Evolutionary conservation across 306 rosid genomes (phyloP), one percentile per base, ranked within the genome.

Genomic region (Medicago lupulina): DNA sequence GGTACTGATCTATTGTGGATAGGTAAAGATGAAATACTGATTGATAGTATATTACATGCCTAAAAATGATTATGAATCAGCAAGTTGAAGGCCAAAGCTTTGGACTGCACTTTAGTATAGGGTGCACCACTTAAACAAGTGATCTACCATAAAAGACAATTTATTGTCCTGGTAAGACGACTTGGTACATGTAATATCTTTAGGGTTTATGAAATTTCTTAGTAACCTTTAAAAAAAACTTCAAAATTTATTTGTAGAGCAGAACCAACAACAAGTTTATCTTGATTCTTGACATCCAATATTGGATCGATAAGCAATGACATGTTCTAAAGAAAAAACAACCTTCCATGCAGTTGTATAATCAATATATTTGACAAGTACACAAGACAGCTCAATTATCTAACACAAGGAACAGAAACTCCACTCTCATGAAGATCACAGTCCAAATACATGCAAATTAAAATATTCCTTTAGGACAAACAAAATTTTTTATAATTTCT

Each of bases 371-470:
- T 59, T 53, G 65, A 31, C 57, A 61, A 72, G 68, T 57, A 51
- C 68, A 41, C 79, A 34, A 53, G 17, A 40, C 55, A 75, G 31
- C 69, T 66, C 54, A 39, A 68, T 73, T 3, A 25, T 64, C 47
- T 49, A 54, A 62, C 73, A 69, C 66, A 68, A 34, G 53, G 71
- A 66, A 66, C 25, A 50, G 78, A 75, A 63, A 76, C 69, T 54
- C 41, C 10, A 62, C 67, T 66, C 67, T 60, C 39, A 23, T 23
- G 74, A 61, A 47, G 62, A 82, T 75, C 81, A 72, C 41, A 63
- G 71, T 74, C 77, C 76, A 49, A 68, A 63, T 61, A 72, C 70
- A 76, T 73, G 81, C 80, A 87, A 73, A 84, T 58, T 28, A 81
- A 64, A 84, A 57, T 46, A 23, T 70, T 41, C 39, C 55, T 23